These are phyloP conservation scores for Phtheirospermum japonicum DNA, from an alignment of 257 asterid species.

Conservation along the genomic window DNA sequence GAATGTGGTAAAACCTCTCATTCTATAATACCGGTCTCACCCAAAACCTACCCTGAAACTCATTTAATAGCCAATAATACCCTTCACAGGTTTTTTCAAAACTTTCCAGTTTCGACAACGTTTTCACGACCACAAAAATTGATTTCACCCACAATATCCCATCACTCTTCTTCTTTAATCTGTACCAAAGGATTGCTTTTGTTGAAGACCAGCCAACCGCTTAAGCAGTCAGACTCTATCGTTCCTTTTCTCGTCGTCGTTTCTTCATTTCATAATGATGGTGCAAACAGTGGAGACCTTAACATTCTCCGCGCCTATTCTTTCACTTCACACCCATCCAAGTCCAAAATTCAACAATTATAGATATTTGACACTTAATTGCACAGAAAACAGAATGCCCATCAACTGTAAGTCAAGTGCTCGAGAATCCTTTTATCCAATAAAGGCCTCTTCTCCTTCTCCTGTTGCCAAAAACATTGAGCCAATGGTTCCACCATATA, in stretches of 20 bases:
- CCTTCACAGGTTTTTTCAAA: no score
- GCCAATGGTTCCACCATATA: constrained; percentile 78
- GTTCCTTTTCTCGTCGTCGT: not conserved
- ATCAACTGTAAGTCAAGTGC: constrained; percentile 18
- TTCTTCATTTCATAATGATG: constrained; percentile 10
- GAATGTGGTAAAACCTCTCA: no score
- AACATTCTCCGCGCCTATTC: constrained; percentile 23
- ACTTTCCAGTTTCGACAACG: no score
- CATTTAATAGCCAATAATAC: no score
- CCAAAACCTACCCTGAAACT: no score
- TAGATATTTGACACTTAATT: constrained; percentile 20
- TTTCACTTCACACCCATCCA: constrained; percentile 25
- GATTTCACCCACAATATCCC: no score
- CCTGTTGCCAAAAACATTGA: constrained; percentile 28
- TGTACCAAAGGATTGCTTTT: not conserved
- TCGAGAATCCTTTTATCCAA: constrained; percentile 18
- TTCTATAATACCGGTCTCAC: no score
- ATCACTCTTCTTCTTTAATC: no score
- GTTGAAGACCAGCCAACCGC: not conserved
- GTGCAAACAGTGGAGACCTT: constrained; percentile 32
- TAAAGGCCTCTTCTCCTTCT: constrained; percentile 25
- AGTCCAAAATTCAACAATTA: constrained; percentile 18
- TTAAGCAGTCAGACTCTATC: not conserved
- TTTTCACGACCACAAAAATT: no score
- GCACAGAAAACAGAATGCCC: constrained; percentile 15